phyloP scores from a whole-genome alignment of 345 rosid species.

The Leavenworthia alabamica region DNA sequence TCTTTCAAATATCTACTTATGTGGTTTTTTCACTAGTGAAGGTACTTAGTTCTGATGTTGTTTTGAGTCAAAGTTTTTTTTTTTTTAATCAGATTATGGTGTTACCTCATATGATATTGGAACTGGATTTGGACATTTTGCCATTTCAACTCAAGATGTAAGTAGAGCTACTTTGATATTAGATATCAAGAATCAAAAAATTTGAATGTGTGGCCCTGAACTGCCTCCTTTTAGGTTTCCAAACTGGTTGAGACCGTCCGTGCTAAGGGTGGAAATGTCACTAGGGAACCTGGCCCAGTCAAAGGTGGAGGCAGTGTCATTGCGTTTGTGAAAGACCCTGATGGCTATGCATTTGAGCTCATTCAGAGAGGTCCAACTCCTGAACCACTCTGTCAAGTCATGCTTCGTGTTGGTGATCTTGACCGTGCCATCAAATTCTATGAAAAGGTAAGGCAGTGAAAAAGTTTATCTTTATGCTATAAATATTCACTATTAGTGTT shows the following conservation, averaged over 20 bases:
- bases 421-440: constrained; percentile 79
- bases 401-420: constrained; percentile 91
- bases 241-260: constrained; percentile 67
- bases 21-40: background rate
- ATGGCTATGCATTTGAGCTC: constrained; percentile 78
- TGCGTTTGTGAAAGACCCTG: constrained; percentile 98
- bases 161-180: constrained; percentile 7
- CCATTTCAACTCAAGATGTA: constrained; percentile 81
- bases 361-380: constrained; percentile 86
- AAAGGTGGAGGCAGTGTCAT: constrained; percentile 68
- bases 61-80: constrained; percentile 3
- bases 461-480: background rate
- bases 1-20: too few relatives aligned
- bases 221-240: constrained; percentile 42
- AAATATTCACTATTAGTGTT: background rate
- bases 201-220: background rate
- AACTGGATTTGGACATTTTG: constrained; percentile 92
- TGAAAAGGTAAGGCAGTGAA: constrained; percentile 55
- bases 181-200: background rate
- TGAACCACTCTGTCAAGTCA: constrained; percentile 91
- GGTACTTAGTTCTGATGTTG: background rate
- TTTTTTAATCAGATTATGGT: constrained; percentile 68
- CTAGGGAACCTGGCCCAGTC: constrained; percentile 91
- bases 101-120: constrained; percentile 86
- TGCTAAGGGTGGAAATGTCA: constrained; percentile 70